Conservation (phyloP, 208 protist genomes). For the Leishmania arabica region DNA sequence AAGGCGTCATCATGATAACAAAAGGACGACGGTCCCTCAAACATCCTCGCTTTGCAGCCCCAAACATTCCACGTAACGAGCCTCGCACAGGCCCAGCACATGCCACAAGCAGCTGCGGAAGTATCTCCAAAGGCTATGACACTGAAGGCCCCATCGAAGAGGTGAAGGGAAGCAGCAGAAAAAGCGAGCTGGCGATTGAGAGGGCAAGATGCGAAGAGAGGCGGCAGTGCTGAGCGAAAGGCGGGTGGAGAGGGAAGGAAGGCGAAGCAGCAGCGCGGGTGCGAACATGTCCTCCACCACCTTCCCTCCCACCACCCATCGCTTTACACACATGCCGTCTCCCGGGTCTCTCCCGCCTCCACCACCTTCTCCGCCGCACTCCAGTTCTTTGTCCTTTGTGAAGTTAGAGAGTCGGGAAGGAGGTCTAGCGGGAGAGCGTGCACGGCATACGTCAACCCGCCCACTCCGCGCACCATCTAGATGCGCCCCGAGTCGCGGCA, state of each 20-base stretch:
- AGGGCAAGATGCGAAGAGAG: not conserved
- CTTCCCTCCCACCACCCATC: not conserved
- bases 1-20: constrained; percentile 20
- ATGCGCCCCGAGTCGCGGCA: not conserved
- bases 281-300: not conserved
- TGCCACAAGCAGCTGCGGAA: too few relatives aligned
- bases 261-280: not conserved
- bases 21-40: constrained; percentile 17
- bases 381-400: constrained; percentile 56
- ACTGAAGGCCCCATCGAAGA: constrained; percentile 31
- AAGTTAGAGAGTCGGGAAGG: not conserved
- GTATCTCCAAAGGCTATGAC: constrained; percentile 61
- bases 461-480: not conserved
- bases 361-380: not conserved
- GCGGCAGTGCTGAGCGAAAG: not conserved
- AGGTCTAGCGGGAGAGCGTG: not conserved
- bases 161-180: not conserved
- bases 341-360: not conserved
- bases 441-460: not conserved
- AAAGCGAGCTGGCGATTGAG: constrained; percentile 10
- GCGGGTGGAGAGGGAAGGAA: not conserved
- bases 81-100: not conserved
- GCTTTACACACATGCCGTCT: not conserved
- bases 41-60: constrained; percentile 21
- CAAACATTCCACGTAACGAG: not conserved